Percentiles rank a stretch among this genome's conserved stretches.
These are phyloP conservation scores for Xylaria telfairii DNA, from an alignment of 495 filamentous ascomycete genomes.

Conservation along the genomic window DNA sequence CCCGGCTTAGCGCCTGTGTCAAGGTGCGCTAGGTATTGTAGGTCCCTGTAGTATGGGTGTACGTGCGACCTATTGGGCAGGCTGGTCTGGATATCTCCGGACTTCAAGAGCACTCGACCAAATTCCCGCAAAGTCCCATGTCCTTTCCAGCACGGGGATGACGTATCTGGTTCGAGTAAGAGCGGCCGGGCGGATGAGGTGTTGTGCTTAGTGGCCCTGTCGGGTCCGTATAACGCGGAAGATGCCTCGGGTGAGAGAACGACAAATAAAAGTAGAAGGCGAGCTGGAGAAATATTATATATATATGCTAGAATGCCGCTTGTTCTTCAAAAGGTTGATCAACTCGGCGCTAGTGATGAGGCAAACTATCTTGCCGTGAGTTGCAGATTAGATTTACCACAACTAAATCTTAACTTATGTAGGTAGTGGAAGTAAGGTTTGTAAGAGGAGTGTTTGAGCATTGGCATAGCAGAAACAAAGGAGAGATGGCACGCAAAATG, in stretches of 20 bases:
- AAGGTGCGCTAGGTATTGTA: conserved; percentile 4
- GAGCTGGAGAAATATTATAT: not conserved
- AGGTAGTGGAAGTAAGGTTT: no score
- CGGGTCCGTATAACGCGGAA: not conserved
- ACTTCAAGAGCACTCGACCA: conserved; percentile 8
- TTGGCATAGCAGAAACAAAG: not conserved
- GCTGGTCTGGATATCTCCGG: not conserved
- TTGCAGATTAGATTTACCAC: not conserved
- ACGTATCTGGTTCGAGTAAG: conserved; percentile 8
- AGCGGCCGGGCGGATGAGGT: not conserved
- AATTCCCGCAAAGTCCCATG: conserved; percentile 26
- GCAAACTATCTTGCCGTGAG: not conserved
- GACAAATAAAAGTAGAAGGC: not conserved
- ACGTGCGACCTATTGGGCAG: not conserved
- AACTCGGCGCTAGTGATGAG: not conserved
- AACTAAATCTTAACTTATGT: not conserved
- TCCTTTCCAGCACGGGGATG: conserved; percentile 15
- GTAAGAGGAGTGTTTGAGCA: not conserved
- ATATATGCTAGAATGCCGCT: no score
- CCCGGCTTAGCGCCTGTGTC: conserved; percentile 19
- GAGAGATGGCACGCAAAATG: not conserved
- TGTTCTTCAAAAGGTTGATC: no score
- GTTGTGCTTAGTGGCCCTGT: not conserved
- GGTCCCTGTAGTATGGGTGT: not conserved
- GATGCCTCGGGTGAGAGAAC: not conserved